phyloP scores from a whole-genome alignment of 768 basidiomycete genomes.

The Psilocybe azurescens region DNA sequence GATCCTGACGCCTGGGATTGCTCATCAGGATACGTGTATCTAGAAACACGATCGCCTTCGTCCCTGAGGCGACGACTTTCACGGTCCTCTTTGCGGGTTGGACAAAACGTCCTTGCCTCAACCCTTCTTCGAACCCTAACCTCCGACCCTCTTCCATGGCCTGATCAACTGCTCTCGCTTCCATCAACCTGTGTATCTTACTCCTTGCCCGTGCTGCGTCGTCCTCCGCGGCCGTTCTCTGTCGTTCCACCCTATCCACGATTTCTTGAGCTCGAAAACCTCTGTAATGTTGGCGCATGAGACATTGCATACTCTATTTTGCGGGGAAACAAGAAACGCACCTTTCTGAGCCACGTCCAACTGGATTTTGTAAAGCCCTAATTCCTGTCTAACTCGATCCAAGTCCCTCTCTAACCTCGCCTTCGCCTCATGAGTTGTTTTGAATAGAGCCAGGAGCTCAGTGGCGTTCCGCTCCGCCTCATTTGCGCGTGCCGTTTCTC shows the following conservation, averaged over 20 bases:
- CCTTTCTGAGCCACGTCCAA: conserved; percentile 61
- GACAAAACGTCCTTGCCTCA: conserved; percentile 31
- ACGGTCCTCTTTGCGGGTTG: conserved; percentile 10
- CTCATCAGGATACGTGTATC: conserved; percentile 13
- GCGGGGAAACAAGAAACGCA: conserved; percentile 16
- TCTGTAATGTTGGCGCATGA: conserved; percentile 32
- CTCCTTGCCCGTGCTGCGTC: conserved; percentile 50
- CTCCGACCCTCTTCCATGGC: conserved; percentile 61
- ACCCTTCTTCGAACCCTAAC: conserved; percentile 57
- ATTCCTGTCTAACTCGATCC: conserved; percentile 46
- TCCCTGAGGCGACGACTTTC: conserved; percentile 1
- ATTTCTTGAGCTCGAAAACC: conserved; percentile 59
- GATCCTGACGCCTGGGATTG: neutral
- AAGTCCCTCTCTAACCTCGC: conserved; percentile 35
- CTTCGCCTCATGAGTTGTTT: conserved; percentile 35
- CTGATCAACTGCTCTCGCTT: conserved; percentile 49
- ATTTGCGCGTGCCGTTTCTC: conserved; percentile 45
- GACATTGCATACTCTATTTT: neutral
- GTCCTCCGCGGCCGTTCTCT: conserved; percentile 54
- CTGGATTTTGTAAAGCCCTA: conserved; percentile 62
- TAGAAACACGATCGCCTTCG: conserved; percentile 13
- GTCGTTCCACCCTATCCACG: conserved; percentile 50
- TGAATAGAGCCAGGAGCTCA: conserved; percentile 38
- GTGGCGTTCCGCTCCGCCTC: conserved; percentile 38
- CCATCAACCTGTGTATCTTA: conserved; percentile 47